Evolutionary conservation across 169 alveolate species (phyloP), one percentile per base, ranked within the genome.

Genomic region (Babesia ovata): DNA sequence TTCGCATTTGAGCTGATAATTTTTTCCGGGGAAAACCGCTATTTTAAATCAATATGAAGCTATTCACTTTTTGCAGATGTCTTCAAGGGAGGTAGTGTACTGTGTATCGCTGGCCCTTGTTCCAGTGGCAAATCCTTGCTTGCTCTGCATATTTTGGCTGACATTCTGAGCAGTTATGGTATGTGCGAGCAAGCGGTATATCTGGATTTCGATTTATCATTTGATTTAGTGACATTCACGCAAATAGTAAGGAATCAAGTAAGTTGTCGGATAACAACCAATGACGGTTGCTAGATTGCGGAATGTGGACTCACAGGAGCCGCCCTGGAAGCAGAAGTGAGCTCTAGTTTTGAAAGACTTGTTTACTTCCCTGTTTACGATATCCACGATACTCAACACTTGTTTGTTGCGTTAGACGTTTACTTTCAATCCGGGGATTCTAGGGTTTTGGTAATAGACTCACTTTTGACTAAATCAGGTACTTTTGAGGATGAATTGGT

Each of bases 141-240:
- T 9, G 39, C 24, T 7, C n/a, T 67, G 76, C 76, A 67, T 33
- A 54, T 65, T 4, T 26, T 67, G 76, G 76, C 76, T 1, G 76
- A 67, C 48, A 52, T 67, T 2, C 16, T 67, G 39, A 36, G 66
- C 65, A 54, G 56, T 17, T 67, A 54, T 53, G 76, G 76, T 21
- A 67, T 67, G 76, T 6, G 24, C 33, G 76, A 67, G 56, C 42
- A 54, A 17, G 76, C 56, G 24, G 22, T 67, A 6, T 67, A 52
- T 21, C 42, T 67, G 63, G 76, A 67, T 33, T 33, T 67, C 46
- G 76, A 67, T 65, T 65, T 67, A 4, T 67, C 76, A n/a, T 67
- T 67, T 3, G 76, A 67, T 28, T 45, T 67, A 8, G 66, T 13
- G 16, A 46, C 17, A 7, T 50, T 67, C 56, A 29, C 13, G 66